Evolutionary conservation across 768 basidiomycete genomes (phyloP).

Genomic region (Trichaptum fuscoviolaceum): DNA sequence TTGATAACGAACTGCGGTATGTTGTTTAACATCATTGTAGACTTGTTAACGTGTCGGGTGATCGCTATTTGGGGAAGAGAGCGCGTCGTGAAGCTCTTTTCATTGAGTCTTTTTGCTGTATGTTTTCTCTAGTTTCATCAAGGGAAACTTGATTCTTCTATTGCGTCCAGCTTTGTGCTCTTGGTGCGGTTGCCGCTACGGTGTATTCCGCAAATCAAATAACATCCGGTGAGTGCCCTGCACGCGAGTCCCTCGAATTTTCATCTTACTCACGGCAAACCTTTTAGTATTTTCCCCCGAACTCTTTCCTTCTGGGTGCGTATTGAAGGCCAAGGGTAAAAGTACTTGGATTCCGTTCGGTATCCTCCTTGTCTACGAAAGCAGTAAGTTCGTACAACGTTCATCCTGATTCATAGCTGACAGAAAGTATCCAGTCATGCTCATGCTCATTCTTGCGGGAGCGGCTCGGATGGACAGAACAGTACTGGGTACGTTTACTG

Average conservation of each 20-base stretch:
- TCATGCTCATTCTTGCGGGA: neutral
- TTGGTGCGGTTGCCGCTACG: neutral
- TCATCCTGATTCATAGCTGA: neutral
- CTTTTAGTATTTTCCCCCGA: neutral
- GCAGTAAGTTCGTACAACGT: neutral
- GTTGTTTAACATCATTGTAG: neutral
- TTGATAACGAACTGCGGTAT: neutral
- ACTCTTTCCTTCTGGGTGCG: neutral
- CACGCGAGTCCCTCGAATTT: too few relatives aligned
- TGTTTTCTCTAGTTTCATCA: neutral
- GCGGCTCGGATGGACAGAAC: neutral
- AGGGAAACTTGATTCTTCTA: neutral
- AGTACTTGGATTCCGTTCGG: neutral
- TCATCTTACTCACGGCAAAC: neutral
- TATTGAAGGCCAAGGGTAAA: neutral
- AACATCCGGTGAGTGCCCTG: neutral
- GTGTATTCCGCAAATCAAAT: neutral
- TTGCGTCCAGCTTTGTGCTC: neutral
- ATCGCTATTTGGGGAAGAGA: neutral
- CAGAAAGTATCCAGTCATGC: neutral
- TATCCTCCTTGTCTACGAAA: neutral
- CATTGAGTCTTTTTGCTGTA: neutral
- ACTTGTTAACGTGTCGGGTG: neutral
- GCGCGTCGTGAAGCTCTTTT: neutral
- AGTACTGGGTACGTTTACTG: neutral